phyloP scores from a whole-genome alignment of 2,329 filamentous ascomycete species.

The Calonectria leucothoes region DNA sequence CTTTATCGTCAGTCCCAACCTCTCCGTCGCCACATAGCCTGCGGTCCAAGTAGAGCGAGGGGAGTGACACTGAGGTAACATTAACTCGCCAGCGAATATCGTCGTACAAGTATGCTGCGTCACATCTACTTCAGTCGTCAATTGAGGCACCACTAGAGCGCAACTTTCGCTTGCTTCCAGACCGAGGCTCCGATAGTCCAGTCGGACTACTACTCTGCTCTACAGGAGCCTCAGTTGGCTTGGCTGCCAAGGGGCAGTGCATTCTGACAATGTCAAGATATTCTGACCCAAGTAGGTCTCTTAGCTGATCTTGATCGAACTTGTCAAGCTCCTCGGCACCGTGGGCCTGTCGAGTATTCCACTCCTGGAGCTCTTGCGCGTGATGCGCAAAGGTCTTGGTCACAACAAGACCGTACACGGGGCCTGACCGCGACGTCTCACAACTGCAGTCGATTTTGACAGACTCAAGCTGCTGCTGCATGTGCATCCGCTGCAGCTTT shows the following conservation, averaged over 20 bases:
- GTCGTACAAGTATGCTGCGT: no score
- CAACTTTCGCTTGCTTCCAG: no score
- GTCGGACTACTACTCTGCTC: no score
- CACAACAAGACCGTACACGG: background rate
- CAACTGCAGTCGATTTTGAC: conserved; percentile 33
- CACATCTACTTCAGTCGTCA: no score
- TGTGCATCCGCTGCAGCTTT: conserved; percentile 33
- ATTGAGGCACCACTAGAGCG: no score
- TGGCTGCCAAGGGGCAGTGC: background rate
- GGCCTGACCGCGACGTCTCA: conserved; percentile 7
- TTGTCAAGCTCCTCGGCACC: background rate
- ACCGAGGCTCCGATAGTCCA: no score
- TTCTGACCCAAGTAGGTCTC: background rate
- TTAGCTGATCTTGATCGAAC: background rate
- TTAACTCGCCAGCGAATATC: no score
- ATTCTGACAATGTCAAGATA: background rate
- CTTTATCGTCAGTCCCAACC: no score
- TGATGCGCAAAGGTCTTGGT: background rate
- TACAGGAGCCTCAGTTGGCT: no score
- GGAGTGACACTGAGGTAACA: no score
- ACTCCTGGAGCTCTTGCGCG: background rate
- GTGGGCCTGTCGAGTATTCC: background rate
- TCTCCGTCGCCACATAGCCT: no score
- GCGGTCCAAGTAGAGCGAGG: no score
- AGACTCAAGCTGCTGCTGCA: conserved; percentile 30